phyloP scores from a whole-genome alignment of 1,284 basidiomycete genomes.

The Leccinum huronense region DNA sequence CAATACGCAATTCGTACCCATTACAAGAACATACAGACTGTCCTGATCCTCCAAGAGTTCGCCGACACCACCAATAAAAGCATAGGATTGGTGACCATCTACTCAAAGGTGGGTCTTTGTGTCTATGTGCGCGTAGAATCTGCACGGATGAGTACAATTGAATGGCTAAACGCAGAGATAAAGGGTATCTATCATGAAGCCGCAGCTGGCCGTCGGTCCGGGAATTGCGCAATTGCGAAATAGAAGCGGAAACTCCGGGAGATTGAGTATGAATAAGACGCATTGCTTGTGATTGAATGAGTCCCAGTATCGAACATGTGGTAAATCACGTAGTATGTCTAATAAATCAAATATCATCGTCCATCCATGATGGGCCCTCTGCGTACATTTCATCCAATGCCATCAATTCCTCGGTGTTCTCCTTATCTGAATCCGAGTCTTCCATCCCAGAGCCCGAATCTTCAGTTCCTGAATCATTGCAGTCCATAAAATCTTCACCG shows the following conservation, averaged over 20 bases:
- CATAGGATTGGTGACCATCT: too few species aligned
- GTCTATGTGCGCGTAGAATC: too few species aligned
- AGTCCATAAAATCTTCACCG: background rate
- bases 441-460: background rate
- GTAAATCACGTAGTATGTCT: background rate
- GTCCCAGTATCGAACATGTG: background rate
- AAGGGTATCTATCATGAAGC: background rate
- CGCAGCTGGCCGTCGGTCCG: background rate
- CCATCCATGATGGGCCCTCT: conserved; percentile 1
- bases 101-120: background rate
- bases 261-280: background rate
- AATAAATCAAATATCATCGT: background rate
- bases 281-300: background rate
- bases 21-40: too few species aligned
- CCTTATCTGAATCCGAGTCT: background rate
- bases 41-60: too few species aligned
- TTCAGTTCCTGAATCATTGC: background rate
- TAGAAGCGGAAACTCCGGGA: background rate
- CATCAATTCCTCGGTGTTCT: background rate
- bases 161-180: too few species aligned
- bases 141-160: too few species aligned
- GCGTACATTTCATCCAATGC: background rate
- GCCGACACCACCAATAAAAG: too few species aligned
- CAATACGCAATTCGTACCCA: too few species aligned
- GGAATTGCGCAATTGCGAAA: background rate